Evolutionary conservation across 2,329 filamentous ascomycete species (phyloP), one percentile per base, ranked within the genome.

Genomic region (Pyrenophora seminiperda): DNA sequence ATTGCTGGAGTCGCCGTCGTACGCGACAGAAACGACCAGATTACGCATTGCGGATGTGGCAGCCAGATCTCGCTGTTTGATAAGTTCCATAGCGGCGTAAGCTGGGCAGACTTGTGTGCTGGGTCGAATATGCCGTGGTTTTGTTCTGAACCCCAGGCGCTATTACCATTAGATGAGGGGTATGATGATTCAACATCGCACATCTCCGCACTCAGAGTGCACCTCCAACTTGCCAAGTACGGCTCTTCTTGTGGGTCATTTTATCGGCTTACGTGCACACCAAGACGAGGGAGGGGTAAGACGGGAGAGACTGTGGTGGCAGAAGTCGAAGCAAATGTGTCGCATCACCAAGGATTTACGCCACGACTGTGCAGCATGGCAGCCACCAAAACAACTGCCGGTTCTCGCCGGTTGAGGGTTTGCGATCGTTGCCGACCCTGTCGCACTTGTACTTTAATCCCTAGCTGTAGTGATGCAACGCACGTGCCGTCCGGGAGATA

Each of bases 401-500:
- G 7, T n/a, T 18, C 31, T 24, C 27, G 31, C 32, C 41, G 53
- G 32, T 47, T 32, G 29, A 39, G 34, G 31, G 27, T 41, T 41
- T 44, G 29, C 29, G 47, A 60, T 53, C 47, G 47, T 43, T 54
- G 20, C 30, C 36, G 41, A 41, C 43, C 37, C 41, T 46, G 19
- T 34, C 22, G 37, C 37, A 43, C 47, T 39, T 50, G 36, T 33
- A 40, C 42, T 52, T 55, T 31, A 43, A 53, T 36, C 29, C 15
- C 41, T 39, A 19, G 40, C 41, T 47, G 41, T 30, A 33, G 18
- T 43, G 43, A 30, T 40, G 52, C 51, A 34, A 44, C 37, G 47
- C 54, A 49, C 50, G 50, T 53, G 48, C 50, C 47, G 36, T 40
- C 14, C 54, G 47, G 61, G 53, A 57, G 50, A 62, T 58, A 57